Base-by-base conservation (phyloP, 805 yeast genomes). In the Monosporozyma siamensis region DNA sequence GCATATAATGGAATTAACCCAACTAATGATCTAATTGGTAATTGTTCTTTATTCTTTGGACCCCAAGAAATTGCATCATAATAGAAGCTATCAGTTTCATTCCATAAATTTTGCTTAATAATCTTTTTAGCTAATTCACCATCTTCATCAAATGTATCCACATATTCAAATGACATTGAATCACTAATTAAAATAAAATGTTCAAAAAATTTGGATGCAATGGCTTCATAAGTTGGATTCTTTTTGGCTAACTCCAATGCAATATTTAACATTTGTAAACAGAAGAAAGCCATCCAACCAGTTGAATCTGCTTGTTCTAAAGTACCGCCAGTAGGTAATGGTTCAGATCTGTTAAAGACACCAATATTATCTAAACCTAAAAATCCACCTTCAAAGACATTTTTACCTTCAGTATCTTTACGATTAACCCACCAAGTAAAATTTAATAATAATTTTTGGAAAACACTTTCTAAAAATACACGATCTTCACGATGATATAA, bases 401-500 rank as follows among this genome's bases (percentile, higher is more conserved):
- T 88, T 55, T 83, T 82, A 48, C 96, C 97, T 48, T 81, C 82
- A 4, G 73, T 63, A 64, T 88, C 96, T 59, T 88, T 88, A 55
- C 95, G 73, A 65, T 89, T 88, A 44, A 89, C 95, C 97, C 97
- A 88, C 97, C 97, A 88, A 17, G 96, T 86, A 64, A 88, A 88
- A 65, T 88, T 88, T 45, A 88, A 69, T 62, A 89, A 66, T 55
- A 88, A 72, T 61, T 88, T 88, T 63, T 89, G 97, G 75, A 88
- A 88, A 10, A 86, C 94, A 17, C 89, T 68, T 64, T 88, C 97
- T 61, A 88, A 71, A 60, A 89, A 88, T 44, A 78, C 83, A 44
- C 82, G 65, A 63, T 88, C 97, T 50, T 81, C 86, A 20, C 70
- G 66, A n/a, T 89, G 88, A 59, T 81, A 82, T 77, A 85, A 71